phyloP scores from a whole-genome alignment of 2,329 filamentous ascomycete genomes.

The Penicillium polonicum region DNA sequence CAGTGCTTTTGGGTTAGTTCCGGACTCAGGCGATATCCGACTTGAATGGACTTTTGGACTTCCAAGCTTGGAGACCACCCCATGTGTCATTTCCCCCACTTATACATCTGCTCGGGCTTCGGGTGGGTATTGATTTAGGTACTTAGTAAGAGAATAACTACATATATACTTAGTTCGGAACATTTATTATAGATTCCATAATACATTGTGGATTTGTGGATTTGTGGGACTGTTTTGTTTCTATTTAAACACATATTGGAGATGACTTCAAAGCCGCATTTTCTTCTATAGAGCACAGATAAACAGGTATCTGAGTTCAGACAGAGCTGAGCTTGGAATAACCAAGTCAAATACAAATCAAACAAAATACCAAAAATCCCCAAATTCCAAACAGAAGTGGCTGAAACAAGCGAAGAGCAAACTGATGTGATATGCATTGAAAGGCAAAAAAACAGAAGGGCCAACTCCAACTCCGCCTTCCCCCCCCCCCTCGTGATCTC shows the following conservation, averaged over 20 bases:
- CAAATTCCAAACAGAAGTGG: not conserved
- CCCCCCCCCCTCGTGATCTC: constrained; percentile 18
- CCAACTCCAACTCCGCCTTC: constrained; percentile 25
- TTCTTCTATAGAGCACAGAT: not conserved
- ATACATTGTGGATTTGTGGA: not conserved
- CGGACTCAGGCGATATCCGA: constrained; percentile 20
- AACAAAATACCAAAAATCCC: not conserved
- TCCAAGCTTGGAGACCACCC: not conserved
- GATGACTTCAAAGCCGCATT: constrained; percentile 3
- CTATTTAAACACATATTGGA: not conserved
- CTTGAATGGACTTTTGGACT: not conserved
- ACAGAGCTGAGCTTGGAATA: not conserved
- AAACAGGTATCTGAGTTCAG: not conserved
- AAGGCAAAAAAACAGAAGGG: constrained; percentile 13
- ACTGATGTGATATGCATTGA: constrained; percentile 2
- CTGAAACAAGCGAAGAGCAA: not conserved
- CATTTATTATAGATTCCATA: not conserved
- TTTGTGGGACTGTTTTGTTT: not conserved
- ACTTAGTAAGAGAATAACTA: not conserved
- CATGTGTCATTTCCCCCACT: not conserved
- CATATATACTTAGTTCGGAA: not conserved
- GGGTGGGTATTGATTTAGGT: not conserved
- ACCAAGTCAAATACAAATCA: not conserved
- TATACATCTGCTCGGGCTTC: not conserved
- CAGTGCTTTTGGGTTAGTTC: not conserved